Evolutionary conservation across 192 early-diverging fungal genomes (phyloP).

Genomic region (Helicostylum pulchrum): DNA sequence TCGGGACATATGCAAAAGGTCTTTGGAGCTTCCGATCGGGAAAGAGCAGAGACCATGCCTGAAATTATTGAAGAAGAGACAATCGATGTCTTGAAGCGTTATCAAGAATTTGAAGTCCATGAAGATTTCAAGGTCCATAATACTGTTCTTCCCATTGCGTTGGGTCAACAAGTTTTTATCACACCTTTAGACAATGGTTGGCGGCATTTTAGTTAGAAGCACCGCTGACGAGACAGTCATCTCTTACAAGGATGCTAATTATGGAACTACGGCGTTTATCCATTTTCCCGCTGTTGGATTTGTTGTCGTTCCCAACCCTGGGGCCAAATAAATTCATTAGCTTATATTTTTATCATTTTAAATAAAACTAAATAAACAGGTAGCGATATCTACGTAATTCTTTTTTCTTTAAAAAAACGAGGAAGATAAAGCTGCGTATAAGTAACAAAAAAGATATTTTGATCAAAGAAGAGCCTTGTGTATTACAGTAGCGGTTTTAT

Average conservation of each 20-base stretch:
- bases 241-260: slow-evolving; percentile 3
- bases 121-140: not conserved
- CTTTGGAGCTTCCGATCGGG: too few species aligned
- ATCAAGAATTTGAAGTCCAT: not conserved
- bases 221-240: slow-evolving; percentile 8
- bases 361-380: too few species aligned
- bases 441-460: too few species aligned
- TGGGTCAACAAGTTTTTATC: slow-evolving; percentile 22
- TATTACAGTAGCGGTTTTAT: too few species aligned
- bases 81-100: slow-evolving; percentile 20
- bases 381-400: too few species aligned
- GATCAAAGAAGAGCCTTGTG: too few species aligned
- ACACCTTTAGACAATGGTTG: slow-evolving; percentile 24
- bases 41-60: not conserved
- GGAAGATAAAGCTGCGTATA: too few species aligned
- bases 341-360: not conserved
- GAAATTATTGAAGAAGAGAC: slow-evolving; percentile 20
- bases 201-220: slow-evolving; percentile 12
- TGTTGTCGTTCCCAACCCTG: slow-evolving; percentile 3
- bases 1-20: too few species aligned
- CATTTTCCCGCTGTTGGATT: slow-evolving; percentile 28
- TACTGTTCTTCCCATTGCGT: slow-evolving; percentile 3
- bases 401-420: too few species aligned
- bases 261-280: slow-evolving; percentile 4
- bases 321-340: too few species aligned